Conservation (phyloP, 2,329 filamentous ascomycete genomes). For the Phyllosticta paracitricarpa region DNA sequence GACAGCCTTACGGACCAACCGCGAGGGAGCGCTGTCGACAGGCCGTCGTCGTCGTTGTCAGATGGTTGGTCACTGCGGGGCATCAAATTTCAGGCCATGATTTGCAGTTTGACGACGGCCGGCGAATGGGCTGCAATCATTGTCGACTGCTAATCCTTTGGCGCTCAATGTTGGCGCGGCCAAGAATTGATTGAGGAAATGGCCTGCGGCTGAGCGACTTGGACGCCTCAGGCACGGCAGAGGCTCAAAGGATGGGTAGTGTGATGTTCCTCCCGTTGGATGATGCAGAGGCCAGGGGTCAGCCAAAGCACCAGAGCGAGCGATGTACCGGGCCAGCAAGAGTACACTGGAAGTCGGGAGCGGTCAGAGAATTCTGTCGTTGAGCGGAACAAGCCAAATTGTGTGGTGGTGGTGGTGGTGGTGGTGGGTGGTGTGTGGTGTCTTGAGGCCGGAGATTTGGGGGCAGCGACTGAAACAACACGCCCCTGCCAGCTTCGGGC, state of each 20-base stretch:
- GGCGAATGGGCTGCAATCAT: neutral
- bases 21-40: neutral
- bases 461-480: neutral
- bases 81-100: neutral
- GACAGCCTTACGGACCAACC: neutral
- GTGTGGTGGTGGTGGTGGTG: neutral
- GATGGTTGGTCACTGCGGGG: neutral
- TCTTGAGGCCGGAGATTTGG: neutral
- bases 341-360: neutral
- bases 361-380: neutral
- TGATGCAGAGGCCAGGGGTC: neutral
- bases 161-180: neutral
- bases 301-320: neutral
- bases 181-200: neutral
- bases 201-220: neutral
- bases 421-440: neutral
- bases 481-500: neutral
- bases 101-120: neutral
- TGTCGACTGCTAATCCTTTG: neutral
- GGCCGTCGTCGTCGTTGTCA: neutral
- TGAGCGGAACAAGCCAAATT: neutral
- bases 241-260: neutral
- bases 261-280: neutral
- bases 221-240: neutral
- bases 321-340: neutral